Percentiles rank a stretch among this genome's conserved stretches.
Conservation (phyloP, 768 basidiomycete species). For the Boletus rubescentipes region DNA sequence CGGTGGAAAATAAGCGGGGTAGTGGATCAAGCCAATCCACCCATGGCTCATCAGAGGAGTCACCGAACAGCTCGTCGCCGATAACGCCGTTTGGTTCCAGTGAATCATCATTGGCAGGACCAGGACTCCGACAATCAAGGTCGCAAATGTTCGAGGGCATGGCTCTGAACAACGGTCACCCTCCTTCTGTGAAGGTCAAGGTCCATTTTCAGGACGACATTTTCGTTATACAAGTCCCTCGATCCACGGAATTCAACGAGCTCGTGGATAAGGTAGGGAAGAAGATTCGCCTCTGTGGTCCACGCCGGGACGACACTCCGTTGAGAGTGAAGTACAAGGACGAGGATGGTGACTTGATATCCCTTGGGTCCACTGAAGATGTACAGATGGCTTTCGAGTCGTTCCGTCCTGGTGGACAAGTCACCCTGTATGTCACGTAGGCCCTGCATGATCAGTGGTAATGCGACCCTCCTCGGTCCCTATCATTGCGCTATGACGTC, state of each 20-base stretch:
- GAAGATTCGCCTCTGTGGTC: constrained; percentile 92
- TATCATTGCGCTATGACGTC: constrained; percentile 2
- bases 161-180: constrained; percentile 30
- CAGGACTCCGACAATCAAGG: constrained; percentile 52
- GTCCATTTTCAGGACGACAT: constrained; percentile 95
- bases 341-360: constrained; percentile 90
- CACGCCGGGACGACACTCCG: constrained; percentile 74
- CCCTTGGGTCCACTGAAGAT: constrained; percentile 86
- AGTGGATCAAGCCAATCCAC: constrained; percentile 86
- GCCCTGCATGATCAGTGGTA: background rate
- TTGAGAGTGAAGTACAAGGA: constrained; percentile 87
- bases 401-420: constrained; percentile 75
- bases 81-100: constrained; percentile 90
- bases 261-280: constrained; percentile 87
- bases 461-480: background rate
- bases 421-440: constrained; percentile 79
- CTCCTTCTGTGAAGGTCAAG: constrained; percentile 79
- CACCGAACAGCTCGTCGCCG: constrained; percentile 82
- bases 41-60: constrained; percentile 74
- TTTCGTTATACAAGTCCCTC: constrained; percentile 89
- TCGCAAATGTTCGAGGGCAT: constrained; percentile 53
- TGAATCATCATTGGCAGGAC: constrained; percentile 70
- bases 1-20: constrained; percentile 61
- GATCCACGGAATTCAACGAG: constrained; percentile 74
- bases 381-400: constrained; percentile 93